Conservation (phyloP, 2,329 filamentous ascomycete species). For the Nigrospora osmanthi region DNA sequence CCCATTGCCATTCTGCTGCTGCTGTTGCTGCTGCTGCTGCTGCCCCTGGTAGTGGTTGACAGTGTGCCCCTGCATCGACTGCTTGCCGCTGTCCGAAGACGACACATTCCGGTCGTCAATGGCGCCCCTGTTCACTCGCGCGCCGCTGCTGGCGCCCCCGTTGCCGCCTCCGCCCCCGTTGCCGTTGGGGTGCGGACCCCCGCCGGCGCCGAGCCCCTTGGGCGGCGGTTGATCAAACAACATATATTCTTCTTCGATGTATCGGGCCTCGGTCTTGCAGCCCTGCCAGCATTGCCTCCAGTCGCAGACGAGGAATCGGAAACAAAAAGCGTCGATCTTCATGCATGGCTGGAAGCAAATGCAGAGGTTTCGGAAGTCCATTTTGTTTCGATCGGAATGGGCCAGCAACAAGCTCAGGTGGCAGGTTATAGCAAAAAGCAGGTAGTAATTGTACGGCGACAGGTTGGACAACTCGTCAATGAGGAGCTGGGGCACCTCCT, state of each 20-base stretch:
- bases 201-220: constrained; percentile 28
- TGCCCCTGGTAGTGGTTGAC: constrained; percentile 10
- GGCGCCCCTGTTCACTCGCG: constrained; percentile 6
- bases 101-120: constrained; percentile 51
- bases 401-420: constrained; percentile 87
- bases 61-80: constrained; percentile 21
- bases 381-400: constrained; percentile 93
- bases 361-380: constrained; percentile 92
- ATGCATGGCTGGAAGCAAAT: constrained; percentile 97
- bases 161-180: constrained; percentile 6
- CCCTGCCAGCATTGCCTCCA: constrained; percentile 98
- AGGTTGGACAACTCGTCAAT: constrained; percentile 88
- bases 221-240: constrained; percentile 52
- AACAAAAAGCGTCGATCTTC: constrained; percentile 91
- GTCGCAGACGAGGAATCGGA: constrained; percentile 89
- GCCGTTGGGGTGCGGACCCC: constrained; percentile 4
- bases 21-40: constrained; percentile 16
- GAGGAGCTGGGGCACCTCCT: constrained; percentile 74
- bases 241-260: constrained; percentile 61
- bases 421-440: constrained; percentile 94
- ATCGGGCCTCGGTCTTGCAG: constrained; percentile 82
- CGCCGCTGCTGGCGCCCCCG: constrained; percentile 17
- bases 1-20: constrained; percentile 22
- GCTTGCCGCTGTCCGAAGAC: constrained; percentile 59
- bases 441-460: constrained; percentile 96